Conservation (phyloP, 495 filamentous ascomycete species). For the Trichoderma parareesei region DNA sequence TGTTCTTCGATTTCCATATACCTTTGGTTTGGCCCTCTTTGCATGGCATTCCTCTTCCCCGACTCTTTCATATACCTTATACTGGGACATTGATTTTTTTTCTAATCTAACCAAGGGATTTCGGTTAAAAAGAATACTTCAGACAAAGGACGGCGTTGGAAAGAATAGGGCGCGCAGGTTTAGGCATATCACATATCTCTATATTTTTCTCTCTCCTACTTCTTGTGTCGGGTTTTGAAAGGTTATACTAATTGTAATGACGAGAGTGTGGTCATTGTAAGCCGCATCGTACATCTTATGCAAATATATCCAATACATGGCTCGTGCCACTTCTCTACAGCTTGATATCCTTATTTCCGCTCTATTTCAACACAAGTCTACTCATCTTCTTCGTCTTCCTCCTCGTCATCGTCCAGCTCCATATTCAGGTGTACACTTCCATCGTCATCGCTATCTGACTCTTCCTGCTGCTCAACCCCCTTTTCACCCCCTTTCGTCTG, state of each 20-base stretch:
- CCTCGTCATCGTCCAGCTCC: slow-evolving; percentile 28
- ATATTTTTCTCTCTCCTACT: too few relatives aligned
- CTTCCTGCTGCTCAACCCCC: not conserved
- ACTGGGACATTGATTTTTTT: not conserved
- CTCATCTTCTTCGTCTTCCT: slow-evolving; percentile 18
- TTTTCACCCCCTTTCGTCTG: not conserved
- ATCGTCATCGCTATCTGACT: slow-evolving; percentile 21
- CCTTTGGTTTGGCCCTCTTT: not conserved
- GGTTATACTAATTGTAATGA: too few relatives aligned
- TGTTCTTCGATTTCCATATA: not conserved
- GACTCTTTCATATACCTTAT: not conserved
- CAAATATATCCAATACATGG: not conserved
- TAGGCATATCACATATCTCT: not conserved
- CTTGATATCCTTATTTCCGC: slow-evolving; percentile 25
- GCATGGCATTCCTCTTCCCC: not conserved
- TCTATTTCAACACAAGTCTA: slow-evolving; percentile 22
- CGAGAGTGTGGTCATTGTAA: too few relatives aligned
- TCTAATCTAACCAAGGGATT: not conserved
- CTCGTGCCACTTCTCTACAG: not conserved
- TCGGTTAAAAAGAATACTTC: not conserved
- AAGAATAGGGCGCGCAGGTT: not conserved
- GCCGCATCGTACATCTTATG: not conserved
- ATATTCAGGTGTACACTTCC: slow-evolving; percentile 35
- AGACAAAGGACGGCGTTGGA: not conserved
- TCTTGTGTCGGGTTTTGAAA: too few relatives aligned